Evolutionary conservation across 352 stramenopile genomes (phyloP), one percentile per base, ranked within the genome.

Genomic region (Globisporangium nodosum): DNA sequence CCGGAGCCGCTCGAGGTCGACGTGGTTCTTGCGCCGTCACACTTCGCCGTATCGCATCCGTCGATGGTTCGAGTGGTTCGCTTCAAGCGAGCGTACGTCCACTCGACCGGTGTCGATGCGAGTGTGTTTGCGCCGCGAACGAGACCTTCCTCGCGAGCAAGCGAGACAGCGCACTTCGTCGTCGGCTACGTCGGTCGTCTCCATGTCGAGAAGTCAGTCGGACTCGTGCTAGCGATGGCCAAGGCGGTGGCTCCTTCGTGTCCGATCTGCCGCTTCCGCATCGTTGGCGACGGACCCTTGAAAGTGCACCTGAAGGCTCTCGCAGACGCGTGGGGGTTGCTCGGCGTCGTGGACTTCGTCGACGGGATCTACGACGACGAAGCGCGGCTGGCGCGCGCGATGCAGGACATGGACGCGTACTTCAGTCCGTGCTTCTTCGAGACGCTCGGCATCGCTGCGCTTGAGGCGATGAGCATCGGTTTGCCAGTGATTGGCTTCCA

Each of bases 391-490:
- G 63, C 69, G 5, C 30, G 46, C 16, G 27, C 74, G n/a, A 24
- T 83, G 3, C 75, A 60, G 12, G 24, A 64, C 42, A 65, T 82
- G 65, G 66, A 84, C 51, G 75, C 69, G 27, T 77, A 75, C 21
- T 59, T 79, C 7, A 77, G 69, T 12, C 56, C 71, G 45, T 62
- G 73, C n/a, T 73, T 84, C 30, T 58, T 54, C 5, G 78, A 86
- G 54, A 88, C 75, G 2, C 63, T 88, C 2, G 73, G 78, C 4
- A 69, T 88, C 27, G 74, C 78, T 13, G 60, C 71, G 11, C 59
- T 88, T 0, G 78, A 88, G 58, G 78, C 78, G 15, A 85, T 88
- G 78, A 83, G 75, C 46, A 68, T 71, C 45, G 75, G 71, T 0
- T 9, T 86, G 0, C 78, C 75, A 11, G 64, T 85, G 18, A 70